A percentile compares a stretch with the other conserved stretches of the same genome.
phyloP scores from a whole-genome alignment of 371 early-diverging fungal species.

The Umbelopsis sp. region DNA sequence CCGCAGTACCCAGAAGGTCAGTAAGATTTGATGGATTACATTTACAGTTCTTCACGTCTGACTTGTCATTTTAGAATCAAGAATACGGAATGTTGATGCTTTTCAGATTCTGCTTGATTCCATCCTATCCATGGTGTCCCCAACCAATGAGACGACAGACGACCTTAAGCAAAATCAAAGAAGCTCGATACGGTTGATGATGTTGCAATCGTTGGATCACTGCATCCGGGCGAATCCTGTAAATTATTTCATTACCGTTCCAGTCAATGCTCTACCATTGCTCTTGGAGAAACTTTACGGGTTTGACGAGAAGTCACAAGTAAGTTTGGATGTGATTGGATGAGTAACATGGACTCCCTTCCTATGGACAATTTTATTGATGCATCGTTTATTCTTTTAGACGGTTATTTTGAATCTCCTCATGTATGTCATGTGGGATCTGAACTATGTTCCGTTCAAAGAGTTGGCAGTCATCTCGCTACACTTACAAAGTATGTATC shows the following conservation, averaged over 20 bases:
- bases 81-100: constrained; percentile 52
- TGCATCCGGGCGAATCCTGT: constrained; percentile 49
- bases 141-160: constrained; percentile 28
- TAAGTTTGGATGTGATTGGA: constrained; percentile 22
- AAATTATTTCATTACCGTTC: constrained; percentile 62
- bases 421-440: constrained; percentile 58
- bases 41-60: constrained; percentile 20
- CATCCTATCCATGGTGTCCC: constrained; percentile 44
- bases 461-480: constrained; percentile 65
- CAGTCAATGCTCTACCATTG: constrained; percentile 51
- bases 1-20: neutral
- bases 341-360: neutral
- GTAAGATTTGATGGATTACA: neutral
- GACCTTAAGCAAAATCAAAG: constrained; percentile 22
- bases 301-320: constrained; percentile 53
- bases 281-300: constrained; percentile 62
- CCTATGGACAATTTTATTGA: neutral
- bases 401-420: constrained; percentile 59
- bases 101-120: constrained; percentile 48
- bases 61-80: constrained; percentile 26
- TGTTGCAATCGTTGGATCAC: constrained; percentile 44
- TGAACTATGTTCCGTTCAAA: constrained; percentile 72
- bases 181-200: constrained; percentile 27
- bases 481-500: constrained; percentile 60
- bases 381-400: constrained; percentile 27